Percentiles rank a stretch among this genome's conserved stretches.
phyloP scores from a whole-genome alignment of 148 eudicot genomes.

The Rhododendron molle region DNA sequence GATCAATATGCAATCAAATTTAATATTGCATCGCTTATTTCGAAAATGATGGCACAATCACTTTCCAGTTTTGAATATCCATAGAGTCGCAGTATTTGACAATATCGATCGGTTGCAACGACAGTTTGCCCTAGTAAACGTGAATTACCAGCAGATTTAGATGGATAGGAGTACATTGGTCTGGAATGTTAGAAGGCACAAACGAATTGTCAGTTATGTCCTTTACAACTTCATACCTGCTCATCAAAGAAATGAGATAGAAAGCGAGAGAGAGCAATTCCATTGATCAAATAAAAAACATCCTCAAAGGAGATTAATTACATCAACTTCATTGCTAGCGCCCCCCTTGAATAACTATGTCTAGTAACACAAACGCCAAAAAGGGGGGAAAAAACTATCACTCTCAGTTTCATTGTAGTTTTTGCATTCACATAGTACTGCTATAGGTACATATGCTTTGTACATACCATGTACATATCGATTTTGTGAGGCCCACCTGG shows the following conservation, averaged over 20 bases:
- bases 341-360: neutral
- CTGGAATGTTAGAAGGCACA: conserved; percentile 52
- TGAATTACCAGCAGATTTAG: conserved; percentile 85
- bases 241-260: neutral
- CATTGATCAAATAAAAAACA: neutral
- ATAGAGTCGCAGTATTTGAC: neutral
- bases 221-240: conserved; percentile 62
- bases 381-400: neutral
- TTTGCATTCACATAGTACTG: neutral
- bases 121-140: neutral
- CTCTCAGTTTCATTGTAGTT: neutral
- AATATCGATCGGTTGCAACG: neutral
- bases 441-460: too few species aligned
- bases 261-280: neutral
- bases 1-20: neutral
- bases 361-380: neutral
- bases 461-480: too few species aligned
- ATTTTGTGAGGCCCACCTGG: too few species aligned
- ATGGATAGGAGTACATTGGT: conserved; percentile 79
- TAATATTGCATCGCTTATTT: neutral
- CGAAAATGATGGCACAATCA: neutral
- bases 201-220: conserved; percentile 44
- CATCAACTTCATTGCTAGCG: neutral
- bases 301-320: conserved; percentile 37
- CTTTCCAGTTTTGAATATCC: neutral